Evolutionary conservation across 495 filamentous ascomycete species (phyloP), one percentile per base, ranked within the genome.

Genomic region (Neurospora tetrasperma): DNA sequence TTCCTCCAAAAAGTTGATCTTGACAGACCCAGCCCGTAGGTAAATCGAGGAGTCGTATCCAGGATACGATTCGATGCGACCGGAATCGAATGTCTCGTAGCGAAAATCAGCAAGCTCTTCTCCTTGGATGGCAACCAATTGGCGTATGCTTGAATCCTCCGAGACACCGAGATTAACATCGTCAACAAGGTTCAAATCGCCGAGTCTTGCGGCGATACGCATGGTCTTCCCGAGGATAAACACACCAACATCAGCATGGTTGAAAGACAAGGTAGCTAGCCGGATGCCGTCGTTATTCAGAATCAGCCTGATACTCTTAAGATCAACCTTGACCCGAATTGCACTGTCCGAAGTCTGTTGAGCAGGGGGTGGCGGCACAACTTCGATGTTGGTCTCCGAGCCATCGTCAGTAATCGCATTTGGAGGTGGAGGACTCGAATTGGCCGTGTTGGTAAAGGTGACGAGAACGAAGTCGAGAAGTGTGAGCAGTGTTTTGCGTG

Each of bases 271-370:
- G 0, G 96, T 98, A 59, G 95, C 96, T 20, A 99, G 86, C 39
- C 95, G 90, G 70, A 98, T 97, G 5, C 96, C 96, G 78, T 99
- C 96, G 76, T 99, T 98, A 79, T 99, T 99, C n/a, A 99, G 87
- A 75, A 99, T 94, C 69, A 98, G 86, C 16, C 91, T 88, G 77
- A 99, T 96, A 84, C 93, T 96, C 82, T 97, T 94, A 62, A 99
- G 83, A 72, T 97, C 90, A 35, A 96, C 89, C 83, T 97, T 97
- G 82, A 99, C 94, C 70, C 88, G 82, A 72, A 89, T 85, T 18
- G 84, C 79, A 42, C 84, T 85, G 43, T 82, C 46, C 54, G 79
- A 77, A 42, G 72, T 71, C 68, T 82, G 82, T 48, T 80, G 80
- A 12, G 78, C 71, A 31, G 73, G 68, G 10, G 82, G 71, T 5